A percentile compares a stretch with the other conserved stretches of the same genome.
phyloP scores from a whole-genome alignment of 345 rosid genomes.

The Brassica cretica region DNA sequence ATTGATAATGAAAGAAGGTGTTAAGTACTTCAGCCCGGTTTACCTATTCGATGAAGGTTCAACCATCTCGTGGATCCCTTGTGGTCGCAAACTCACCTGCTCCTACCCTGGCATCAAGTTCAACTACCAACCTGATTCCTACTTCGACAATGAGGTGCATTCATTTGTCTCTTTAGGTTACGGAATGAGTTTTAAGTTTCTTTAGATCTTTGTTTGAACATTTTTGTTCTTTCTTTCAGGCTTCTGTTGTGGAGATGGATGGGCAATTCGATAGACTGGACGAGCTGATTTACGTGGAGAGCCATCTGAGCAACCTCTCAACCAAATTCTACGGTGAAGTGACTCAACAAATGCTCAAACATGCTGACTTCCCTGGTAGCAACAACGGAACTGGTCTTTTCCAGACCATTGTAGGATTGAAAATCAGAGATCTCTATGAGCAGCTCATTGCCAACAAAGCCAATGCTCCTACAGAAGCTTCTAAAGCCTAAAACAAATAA shows the following conservation, averaged over 20 bases:
- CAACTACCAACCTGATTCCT: conserved; percentile 74
- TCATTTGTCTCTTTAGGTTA: not conserved
- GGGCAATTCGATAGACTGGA: conserved; percentile 95
- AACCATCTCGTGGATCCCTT: conserved; percentile 86
- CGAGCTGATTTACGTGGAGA: conserved; percentile 91
- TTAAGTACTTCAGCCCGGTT: conserved; percentile 77
- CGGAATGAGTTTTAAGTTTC: not conserved
- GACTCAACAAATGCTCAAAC: conserved; percentile 95
- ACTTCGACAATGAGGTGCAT: conserved; percentile 76
- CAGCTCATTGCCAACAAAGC: conserved; percentile 63
- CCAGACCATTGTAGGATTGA: conserved; percentile 88
- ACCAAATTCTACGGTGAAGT: conserved; percentile 94
- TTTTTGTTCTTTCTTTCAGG: conserved; percentile 44
- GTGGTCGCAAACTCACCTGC: conserved; percentile 96
- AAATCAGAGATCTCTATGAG: conserved; percentile 88
- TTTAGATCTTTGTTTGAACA: not conserved
- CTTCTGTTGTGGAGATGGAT: conserved; percentile 93
- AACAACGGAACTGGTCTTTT: conserved; percentile 95
- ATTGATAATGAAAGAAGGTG: conserved; percentile 95
- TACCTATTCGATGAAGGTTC: conserved; percentile 97
- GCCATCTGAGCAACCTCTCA: conserved; percentile 92
- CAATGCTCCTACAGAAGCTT: conserved; percentile 54
- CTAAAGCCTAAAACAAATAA: conserved; percentile 44
- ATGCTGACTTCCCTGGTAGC: conserved; percentile 94
- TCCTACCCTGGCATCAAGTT: conserved; percentile 98